Evolutionary conservation across 768 basidiomycete genomes (phyloP).

Genomic region (Lactifluus hygrophoroides): DNA sequence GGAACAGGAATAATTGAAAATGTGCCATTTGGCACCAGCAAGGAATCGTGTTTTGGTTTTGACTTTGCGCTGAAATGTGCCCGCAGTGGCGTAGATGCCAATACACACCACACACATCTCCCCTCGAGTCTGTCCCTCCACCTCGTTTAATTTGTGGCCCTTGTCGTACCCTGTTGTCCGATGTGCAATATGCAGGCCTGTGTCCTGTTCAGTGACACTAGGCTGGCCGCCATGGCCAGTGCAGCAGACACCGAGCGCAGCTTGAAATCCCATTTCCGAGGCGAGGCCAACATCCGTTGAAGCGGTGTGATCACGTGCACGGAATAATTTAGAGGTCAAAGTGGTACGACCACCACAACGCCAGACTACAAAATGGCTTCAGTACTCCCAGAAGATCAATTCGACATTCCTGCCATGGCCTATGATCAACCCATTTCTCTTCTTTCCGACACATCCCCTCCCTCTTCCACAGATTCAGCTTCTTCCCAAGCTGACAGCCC

Average conservation of each 20-base stretch:
- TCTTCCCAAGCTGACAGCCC: conserved; percentile 16
- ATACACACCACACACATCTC: too few species aligned
- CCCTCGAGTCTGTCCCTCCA: too few species aligned
- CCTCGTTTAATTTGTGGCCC: too few species aligned
- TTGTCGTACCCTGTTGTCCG: too few species aligned
- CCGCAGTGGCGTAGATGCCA: not conserved
- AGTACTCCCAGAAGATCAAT: not conserved
- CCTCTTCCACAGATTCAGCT: conserved; percentile 11
- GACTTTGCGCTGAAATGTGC: not conserved
- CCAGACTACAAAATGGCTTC: not conserved
- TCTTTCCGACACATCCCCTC: not conserved
- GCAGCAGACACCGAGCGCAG: too few species aligned
- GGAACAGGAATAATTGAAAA: too few species aligned
- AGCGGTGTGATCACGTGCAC: not conserved
- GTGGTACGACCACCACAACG: not conserved
- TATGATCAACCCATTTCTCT: conserved; percentile 4
- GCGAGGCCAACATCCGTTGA: too few species aligned
- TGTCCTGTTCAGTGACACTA: too few species aligned
- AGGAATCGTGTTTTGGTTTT: not conserved
- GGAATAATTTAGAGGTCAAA: not conserved
- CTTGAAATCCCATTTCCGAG: too few species aligned
- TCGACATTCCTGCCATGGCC: conserved; percentile 5
- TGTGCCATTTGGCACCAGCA: not conserved
- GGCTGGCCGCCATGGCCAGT: too few species aligned
- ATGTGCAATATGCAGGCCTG: too few species aligned